Evolutionary conservation across 345 rosid species (phyloP).

Genomic region (Syzygium oleosum): DNA sequence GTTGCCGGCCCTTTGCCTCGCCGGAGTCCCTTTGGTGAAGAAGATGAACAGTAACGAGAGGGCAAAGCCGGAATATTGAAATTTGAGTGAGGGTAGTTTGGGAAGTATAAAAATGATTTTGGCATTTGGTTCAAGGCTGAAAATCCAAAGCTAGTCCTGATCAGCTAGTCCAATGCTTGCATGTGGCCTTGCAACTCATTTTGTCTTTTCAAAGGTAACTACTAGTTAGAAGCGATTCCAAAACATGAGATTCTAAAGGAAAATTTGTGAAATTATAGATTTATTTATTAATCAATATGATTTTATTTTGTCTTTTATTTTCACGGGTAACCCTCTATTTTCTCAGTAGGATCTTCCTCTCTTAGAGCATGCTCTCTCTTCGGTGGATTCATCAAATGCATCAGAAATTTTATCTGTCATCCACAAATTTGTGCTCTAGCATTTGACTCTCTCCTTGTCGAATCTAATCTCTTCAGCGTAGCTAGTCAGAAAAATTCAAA

Average conservation of each 20-base stretch:
- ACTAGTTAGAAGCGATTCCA: background rate
- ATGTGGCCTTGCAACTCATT: constrained; percentile 21
- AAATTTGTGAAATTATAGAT: background rate
- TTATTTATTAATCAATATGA: background rate
- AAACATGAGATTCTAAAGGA: background rate
- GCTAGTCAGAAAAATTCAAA: background rate
- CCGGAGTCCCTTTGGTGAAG: too few relatives aligned
- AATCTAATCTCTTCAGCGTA: background rate
- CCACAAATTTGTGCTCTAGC: background rate
- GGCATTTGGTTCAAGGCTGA: too few relatives aligned
- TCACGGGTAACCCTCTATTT: background rate
- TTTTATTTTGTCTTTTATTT: background rate
- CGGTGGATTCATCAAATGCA: background rate
- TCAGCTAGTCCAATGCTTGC: constrained; percentile 17
- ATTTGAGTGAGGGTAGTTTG: too few relatives aligned
- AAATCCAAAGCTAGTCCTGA: too few relatives aligned
- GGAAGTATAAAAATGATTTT: too few relatives aligned
- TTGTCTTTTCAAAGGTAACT: constrained; percentile 13
- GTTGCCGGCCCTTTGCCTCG: too few relatives aligned
- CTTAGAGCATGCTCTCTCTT: background rate
- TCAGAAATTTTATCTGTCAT: background rate
- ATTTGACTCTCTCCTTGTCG: too few relatives aligned
- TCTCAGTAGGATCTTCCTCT: background rate
- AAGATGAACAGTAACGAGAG: too few relatives aligned
- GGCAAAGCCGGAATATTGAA: too few relatives aligned